phyloP scores from a whole-genome alignment of 108 stramenopile genomes.

The Fistulifera solaris region DNA sequence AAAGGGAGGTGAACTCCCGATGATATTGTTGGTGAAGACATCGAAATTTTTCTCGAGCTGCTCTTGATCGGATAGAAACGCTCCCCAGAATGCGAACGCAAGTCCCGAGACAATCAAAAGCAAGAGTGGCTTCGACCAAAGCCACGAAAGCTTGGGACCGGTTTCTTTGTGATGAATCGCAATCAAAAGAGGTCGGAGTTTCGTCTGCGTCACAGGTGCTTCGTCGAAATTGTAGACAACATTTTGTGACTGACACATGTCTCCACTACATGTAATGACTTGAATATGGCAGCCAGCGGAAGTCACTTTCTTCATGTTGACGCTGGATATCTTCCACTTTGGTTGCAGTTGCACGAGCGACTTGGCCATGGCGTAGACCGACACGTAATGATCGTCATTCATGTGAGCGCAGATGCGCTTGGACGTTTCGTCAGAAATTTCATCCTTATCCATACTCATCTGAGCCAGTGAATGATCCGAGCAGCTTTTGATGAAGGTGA shows the following conservation, averaged over 20 bases:
- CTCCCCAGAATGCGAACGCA: too few relatives aligned
- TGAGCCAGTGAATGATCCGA: too few relatives aligned
- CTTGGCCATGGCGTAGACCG: conserved; percentile 16
- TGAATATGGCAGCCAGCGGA: conserved; percentile 18
- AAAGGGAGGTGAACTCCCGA: conserved; percentile 12
- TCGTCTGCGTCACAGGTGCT: conserved; percentile 9
- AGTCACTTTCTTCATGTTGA: conserved; percentile 11
- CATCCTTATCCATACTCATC: neutral
- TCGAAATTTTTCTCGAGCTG: conserved; percentile 12
- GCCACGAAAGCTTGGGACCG: conserved; percentile 23
- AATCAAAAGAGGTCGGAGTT: conserved; percentile 5
- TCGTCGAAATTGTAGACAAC: conserved; percentile 20
- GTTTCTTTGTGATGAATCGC: conserved; percentile 18
- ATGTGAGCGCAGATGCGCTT: conserved; percentile 13
- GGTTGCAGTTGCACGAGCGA: neutral
- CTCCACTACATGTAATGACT: conserved; percentile 18
- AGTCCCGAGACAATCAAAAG: conserved; percentile 15
- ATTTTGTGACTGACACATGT: conserved; percentile 20
- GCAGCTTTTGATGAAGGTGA: too few relatives aligned
- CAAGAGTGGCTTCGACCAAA: conserved; percentile 23
- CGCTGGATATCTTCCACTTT: neutral
- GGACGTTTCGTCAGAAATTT: conserved; percentile 14
- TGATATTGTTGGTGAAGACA: conserved; percentile 17
- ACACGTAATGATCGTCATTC: conserved; percentile 11
- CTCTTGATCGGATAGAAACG: too few relatives aligned